Conservation (phyloP, 257 asterid species). For the Vinca minor region DNA sequence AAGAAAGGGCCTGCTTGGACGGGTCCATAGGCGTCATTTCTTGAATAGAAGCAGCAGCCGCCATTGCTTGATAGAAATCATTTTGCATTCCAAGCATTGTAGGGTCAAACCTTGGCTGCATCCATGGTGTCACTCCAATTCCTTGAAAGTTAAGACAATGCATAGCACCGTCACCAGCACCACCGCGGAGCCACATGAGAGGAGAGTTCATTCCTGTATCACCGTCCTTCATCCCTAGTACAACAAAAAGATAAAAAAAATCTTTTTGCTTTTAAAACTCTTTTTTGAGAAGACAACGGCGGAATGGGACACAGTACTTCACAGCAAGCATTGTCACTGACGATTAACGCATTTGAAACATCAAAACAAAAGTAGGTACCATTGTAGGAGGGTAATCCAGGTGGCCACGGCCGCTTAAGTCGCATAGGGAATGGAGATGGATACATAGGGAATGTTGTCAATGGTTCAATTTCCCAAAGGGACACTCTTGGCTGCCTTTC, state of each 20-base stretch:
- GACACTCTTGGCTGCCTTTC: slow-evolving; percentile 76
- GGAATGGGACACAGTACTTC: background rate
- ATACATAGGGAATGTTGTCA: slow-evolving; percentile 72
- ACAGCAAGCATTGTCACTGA: background rate
- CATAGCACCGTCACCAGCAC: slow-evolving; percentile 34
- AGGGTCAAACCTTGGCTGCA: slow-evolving; percentile 50
- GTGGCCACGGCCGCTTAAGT: slow-evolving; percentile 73
- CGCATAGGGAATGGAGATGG: slow-evolving; percentile 57
- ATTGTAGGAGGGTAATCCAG: slow-evolving; percentile 52
- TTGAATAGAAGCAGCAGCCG: too few species aligned
- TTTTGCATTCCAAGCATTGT: slow-evolving; percentile 47
- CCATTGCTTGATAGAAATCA: too few species aligned
- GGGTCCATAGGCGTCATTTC: too few species aligned
- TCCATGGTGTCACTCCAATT: slow-evolving; percentile 51
- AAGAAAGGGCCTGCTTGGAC: too few species aligned
- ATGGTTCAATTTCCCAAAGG: slow-evolving; percentile 81
- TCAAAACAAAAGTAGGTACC: slow-evolving; percentile 22
- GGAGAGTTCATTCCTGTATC: slow-evolving; percentile 56
- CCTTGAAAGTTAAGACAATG: slow-evolving; percentile 54
- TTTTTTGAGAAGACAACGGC: background rate
- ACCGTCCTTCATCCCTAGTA: slow-evolving; percentile 45
- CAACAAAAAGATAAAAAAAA: background rate
- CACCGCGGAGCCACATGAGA: slow-evolving; percentile 52
- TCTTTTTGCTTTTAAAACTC: background rate
- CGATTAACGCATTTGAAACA: background rate